Evolutionary conservation across 75 land plant species (phyloP), one percentile per base, ranked within the genome.

Genomic region (Pinus taeda): DNA sequence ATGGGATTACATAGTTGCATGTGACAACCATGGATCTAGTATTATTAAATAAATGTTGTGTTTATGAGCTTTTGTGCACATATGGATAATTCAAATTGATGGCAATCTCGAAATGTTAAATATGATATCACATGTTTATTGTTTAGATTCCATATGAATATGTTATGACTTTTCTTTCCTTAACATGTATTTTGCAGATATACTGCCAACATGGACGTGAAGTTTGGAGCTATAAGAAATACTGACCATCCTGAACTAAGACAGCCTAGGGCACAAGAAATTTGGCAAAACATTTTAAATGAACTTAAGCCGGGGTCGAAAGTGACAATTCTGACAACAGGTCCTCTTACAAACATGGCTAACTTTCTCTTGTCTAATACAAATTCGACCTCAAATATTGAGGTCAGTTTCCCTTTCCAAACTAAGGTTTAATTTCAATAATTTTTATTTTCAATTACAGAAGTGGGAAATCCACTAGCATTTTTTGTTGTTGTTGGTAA

Each of bases 281-380:
- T 90, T 37, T 84, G 90, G 87, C 74, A 84, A 20, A 61, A 79
- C 18, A n/a, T 84, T 53, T 15, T 75, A 59, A 39, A 78, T n/a
- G 20, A 74, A 13, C 53, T 88, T 3, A 74, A 81, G 29, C 59
- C 80, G 66, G 79, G 81, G 42, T 22, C 74, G 2, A 93, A 87
- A 83, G 76, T 93, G 42, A 85, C 90, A 14, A 53, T 93, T 15
- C 69, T 93, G 57, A 85, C 93, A 13, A 87, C 81, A 80, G 96
- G 96, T 26, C 96, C 93, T 15, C 73, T 91, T 36, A 91, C 96
- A 71, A 93, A 81, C 71, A 63, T 91, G 76, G 96, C 93, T n/a
- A 79, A 83, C 8, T 85, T 91, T 58, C 49, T 91, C 72, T 66
- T 57, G 60, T 78, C 86, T 20, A 78, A 75, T 37, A 79, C 84